Conservation (phyloP, 2,329 filamentous ascomycete genomes). For the Phialocephala subalpina region DNA sequence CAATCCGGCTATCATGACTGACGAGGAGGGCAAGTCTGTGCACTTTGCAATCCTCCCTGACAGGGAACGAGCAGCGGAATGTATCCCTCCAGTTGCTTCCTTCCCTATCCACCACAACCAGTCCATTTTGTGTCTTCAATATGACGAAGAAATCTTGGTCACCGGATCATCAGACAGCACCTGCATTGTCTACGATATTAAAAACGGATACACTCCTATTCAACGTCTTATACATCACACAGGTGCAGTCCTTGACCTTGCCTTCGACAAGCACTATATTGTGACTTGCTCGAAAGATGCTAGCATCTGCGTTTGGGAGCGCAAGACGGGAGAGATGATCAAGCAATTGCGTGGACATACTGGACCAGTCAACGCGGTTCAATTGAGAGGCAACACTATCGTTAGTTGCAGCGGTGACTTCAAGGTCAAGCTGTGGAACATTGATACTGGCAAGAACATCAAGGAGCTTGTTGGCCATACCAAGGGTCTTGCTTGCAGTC, state of each 20-base stretch:
- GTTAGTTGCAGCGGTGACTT: slow-evolving; percentile 96
- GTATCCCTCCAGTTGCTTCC: slow-evolving; percentile 61
- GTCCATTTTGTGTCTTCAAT: slow-evolving; percentile 94
- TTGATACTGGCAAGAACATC: slow-evolving; percentile 85
- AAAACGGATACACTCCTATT: slow-evolving; percentile 79
- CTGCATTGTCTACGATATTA: slow-evolving; percentile 90
- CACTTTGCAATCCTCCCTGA: slow-evolving; percentile 62
- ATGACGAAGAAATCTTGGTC: slow-evolving; percentile 90
- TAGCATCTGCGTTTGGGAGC: slow-evolving; percentile 94
- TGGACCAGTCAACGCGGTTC: slow-evolving; percentile 95
- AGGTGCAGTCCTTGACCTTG: slow-evolving; percentile 91
- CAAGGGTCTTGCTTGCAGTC: slow-evolving; percentile 92
- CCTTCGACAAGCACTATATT: slow-evolving; percentile 90
- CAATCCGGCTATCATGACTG: slow-evolving; percentile 58
- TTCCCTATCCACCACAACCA: slow-evolving; percentile 81
- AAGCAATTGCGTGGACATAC: slow-evolving; percentile 85
- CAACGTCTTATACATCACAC: slow-evolving; percentile 80
- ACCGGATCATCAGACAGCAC: slow-evolving; percentile 93
- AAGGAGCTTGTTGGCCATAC: slow-evolving; percentile 91
- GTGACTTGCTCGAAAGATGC: slow-evolving; percentile 97
- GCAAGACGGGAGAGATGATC: slow-evolving; percentile 76
- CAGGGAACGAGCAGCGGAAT: slow-evolving; percentile 49
- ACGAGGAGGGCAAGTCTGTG: slow-evolving; percentile 57
- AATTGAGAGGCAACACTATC: slow-evolving; percentile 90
- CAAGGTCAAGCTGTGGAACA: slow-evolving; percentile 93